These are phyloP conservation scores for Calonectria multiphialidica DNA, from an alignment of 2,329 filamentous ascomycete species.

Conservation along the genomic window DNA sequence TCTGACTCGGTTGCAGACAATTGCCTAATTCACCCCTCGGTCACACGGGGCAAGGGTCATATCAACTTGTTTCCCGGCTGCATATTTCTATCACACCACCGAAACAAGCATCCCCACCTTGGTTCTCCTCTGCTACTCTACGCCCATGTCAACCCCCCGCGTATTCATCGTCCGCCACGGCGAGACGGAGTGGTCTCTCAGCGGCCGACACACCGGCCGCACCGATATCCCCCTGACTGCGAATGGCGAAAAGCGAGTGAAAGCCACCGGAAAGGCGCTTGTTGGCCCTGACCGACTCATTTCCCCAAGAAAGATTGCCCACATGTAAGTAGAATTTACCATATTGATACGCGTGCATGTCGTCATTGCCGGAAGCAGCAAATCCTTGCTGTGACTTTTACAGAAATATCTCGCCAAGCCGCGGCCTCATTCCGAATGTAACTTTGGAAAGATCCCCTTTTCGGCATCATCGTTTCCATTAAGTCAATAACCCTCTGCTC, in stretches of 20 bases:
- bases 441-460: neutral
- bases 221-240: slow-evolving; percentile 89
- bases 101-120: neutral
- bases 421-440: slow-evolving; percentile 1
- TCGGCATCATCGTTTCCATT: neutral
- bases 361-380: slow-evolving; percentile 7
- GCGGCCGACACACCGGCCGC: slow-evolving; percentile 84
- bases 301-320: slow-evolving; percentile 82
- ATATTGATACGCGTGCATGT: neutral
- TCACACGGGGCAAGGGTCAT: neutral
- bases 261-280: slow-evolving; percentile 83
- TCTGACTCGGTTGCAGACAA: slow-evolving; percentile 12
- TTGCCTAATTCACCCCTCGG: neutral
- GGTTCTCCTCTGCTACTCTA: neutral
- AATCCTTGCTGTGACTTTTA: neutral
- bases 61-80: neutral
- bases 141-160: slow-evolving; percentile 67
- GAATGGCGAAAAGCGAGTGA: slow-evolving; percentile 82
- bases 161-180: slow-evolving; percentile 90
- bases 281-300: slow-evolving; percentile 89
- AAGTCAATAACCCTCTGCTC: neutral
- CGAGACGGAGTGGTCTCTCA: slow-evolving; percentile 95
- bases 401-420: neutral
- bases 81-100: slow-evolving; percentile 30
- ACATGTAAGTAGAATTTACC: slow-evolving; percentile 73